These are phyloP conservation scores for Phylloporus arenicola DNA, from an alignment of 768 basidiomycete genomes.

Conservation along the genomic window DNA sequence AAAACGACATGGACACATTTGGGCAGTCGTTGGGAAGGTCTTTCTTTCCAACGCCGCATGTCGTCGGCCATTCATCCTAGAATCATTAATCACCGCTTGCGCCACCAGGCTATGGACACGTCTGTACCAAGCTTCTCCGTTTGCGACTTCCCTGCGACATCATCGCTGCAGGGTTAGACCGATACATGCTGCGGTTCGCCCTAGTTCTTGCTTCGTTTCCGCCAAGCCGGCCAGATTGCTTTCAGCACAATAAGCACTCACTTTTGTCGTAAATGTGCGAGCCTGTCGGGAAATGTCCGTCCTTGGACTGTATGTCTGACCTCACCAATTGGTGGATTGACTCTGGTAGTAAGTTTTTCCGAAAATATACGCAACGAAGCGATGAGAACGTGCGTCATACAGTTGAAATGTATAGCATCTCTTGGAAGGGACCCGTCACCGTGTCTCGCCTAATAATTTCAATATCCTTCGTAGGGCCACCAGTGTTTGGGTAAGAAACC, in stretches of 20 bases:
- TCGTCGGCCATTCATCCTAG: constrained; percentile 21
- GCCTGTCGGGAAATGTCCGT: neutral
- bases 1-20: constrained; percentile 4
- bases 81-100: constrained; percentile 28
- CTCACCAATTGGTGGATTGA: neutral
- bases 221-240: constrained; percentile 9
- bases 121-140: constrained; percentile 20
- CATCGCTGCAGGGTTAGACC: constrained; percentile 19
- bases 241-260: constrained; percentile 1
- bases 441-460: constrained; percentile 2
- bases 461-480: neutral
- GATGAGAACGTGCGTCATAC: constrained; percentile 13
- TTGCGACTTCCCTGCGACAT: constrained; percentile 23
- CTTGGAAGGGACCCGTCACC: neutral
- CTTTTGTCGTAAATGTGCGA: constrained; percentile 2
- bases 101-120: constrained; percentile 23
- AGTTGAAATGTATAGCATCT: constrained; percentile 11
- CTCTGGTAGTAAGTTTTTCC: neutral
- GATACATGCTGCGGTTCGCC: constrained; percentile 9
- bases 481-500: neutral
- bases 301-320: constrained; percentile 1
- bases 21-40: constrained; percentile 11
- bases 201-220: constrained; percentile 13
- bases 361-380: constrained; percentile 9
- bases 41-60: constrained; percentile 19